phyloP scores from a whole-genome alignment of 768 basidiomycete genomes.

The Serendipita sp. region DNA sequence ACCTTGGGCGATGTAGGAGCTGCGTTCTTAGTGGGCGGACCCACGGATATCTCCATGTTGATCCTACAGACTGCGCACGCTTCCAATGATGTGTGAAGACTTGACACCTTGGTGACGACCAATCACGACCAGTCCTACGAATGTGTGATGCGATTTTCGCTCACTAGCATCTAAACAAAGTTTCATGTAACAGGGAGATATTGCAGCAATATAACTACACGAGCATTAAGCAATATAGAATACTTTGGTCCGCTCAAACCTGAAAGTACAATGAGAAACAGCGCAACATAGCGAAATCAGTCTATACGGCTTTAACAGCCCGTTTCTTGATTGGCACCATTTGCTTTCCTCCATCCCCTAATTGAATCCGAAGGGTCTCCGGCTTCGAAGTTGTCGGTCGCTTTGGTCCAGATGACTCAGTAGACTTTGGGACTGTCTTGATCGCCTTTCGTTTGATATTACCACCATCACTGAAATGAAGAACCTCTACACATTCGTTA shows the following conservation, averaged over 20 bases:
- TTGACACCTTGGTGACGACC: not conserved
- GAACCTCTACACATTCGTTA: not conserved
- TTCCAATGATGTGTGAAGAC: not conserved
- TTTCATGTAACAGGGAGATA: not conserved
- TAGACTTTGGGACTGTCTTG: no score
- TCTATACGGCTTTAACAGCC: not conserved
- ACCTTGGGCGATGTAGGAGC: constrained; percentile 27
- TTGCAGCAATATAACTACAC: not conserved
- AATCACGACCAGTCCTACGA: not conserved
- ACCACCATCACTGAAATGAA: not conserved
- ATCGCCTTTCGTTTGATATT: no score
- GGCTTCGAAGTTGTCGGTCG: no score
- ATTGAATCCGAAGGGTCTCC: not conserved
- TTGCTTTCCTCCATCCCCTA: not conserved
- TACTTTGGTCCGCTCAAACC: not conserved
- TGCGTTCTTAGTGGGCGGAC: constrained; percentile 19
- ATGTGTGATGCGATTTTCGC: not conserved
- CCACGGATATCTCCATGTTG: not conserved
- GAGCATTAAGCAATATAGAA: not conserved
- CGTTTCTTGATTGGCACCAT: not conserved
- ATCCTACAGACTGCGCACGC: constrained; percentile 7
- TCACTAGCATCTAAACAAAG: no score
- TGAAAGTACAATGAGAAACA: not conserved
- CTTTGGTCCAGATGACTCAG: no score
- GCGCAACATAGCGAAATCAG: not conserved